Conservation (phyloP, 306 rosid genomes). For the Trifolium subterraneum region DNA sequence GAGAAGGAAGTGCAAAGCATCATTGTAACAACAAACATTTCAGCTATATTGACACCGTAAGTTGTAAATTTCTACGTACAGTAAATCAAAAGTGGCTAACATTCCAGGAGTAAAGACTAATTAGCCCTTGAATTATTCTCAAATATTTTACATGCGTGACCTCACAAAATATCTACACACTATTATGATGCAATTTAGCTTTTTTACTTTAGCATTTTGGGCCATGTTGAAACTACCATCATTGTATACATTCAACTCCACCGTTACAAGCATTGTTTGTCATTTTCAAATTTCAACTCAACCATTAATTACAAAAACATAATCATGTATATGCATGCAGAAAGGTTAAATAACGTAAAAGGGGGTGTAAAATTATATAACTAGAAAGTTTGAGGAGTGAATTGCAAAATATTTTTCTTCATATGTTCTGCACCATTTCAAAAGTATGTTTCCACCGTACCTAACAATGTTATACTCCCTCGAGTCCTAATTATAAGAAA, state of each 20-base stretch:
- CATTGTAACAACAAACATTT: no score
- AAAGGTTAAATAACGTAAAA: neutral
- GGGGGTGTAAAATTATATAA: neutral
- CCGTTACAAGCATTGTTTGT: neutral
- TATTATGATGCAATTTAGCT: slow-evolving; percentile 31
- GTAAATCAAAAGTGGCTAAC: no score
- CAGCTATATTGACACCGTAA: no score
- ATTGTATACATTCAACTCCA: slow-evolving; percentile 3
- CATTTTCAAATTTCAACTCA: slow-evolving; percentile 17
- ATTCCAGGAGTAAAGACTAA: no score
- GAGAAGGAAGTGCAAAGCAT: no score
- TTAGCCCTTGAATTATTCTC: no score
- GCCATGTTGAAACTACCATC: slow-evolving; percentile 23
- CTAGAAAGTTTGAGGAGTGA: neutral
- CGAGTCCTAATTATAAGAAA: no score
- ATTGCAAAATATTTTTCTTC: slow-evolving; percentile 3
- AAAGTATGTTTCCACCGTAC: slow-evolving; percentile 60
- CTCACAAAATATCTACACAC: slow-evolving; percentile 3
- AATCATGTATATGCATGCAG: neutral
- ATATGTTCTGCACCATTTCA: slow-evolving; percentile 18
- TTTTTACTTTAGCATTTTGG: slow-evolving; percentile 15
- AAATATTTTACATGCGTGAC: slow-evolving; percentile 5
- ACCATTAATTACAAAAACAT: slow-evolving; percentile 20
- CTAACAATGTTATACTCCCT: slow-evolving; percentile 49
- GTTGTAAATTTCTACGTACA: no score